Conservation (phyloP, 2,329 filamentous ascomycete genomes). For the Sporothrix luriei region DNA sequence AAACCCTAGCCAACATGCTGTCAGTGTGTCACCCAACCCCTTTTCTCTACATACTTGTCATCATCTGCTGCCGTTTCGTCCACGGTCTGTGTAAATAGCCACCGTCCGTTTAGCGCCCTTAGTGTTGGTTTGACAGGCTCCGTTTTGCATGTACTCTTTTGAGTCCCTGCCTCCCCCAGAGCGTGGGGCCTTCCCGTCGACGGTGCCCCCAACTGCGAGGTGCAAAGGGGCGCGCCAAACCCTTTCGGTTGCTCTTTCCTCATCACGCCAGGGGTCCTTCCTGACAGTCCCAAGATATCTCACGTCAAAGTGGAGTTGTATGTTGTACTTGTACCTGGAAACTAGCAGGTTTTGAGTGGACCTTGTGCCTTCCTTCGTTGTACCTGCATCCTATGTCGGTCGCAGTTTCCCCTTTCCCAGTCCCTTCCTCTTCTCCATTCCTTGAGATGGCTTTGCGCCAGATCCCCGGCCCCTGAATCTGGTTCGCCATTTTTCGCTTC, state of each 20-base stretch:
- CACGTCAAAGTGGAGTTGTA: constrained; percentile 12
- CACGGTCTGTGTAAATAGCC: neutral
- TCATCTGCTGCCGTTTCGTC: constrained; percentile 3
- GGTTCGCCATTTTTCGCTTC: neutral
- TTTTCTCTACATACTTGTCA: neutral
- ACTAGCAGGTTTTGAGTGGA: constrained; percentile 19
- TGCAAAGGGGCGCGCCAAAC: constrained; percentile 14
- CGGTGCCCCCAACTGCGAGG: constrained; percentile 15
- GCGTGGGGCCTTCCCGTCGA: constrained; percentile 23
- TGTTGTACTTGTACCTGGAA: neutral
- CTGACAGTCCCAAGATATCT: constrained; percentile 10
- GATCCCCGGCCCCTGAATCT: constrained; percentile 23
- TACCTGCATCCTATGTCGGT: constrained; percentile 19
- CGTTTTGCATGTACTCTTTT: neutral
- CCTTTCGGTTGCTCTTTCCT: neutral
- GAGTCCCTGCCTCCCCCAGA: constrained; percentile 8
- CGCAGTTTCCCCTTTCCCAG: constrained; percentile 22
- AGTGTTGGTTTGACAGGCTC: neutral
- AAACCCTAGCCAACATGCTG: neutral
- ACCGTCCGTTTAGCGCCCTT: constrained; percentile 7
- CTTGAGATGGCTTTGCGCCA: constrained; percentile 28
- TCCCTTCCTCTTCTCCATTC: constrained; percentile 27
- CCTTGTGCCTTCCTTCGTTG: constrained; percentile 11
- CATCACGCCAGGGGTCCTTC: neutral
- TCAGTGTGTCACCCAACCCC: neutral